Evolutionary conservation across 306 rosid species (phyloP), one percentile per base, ranked within the genome.

Genomic region (peach (Prunus persica)): DNA sequence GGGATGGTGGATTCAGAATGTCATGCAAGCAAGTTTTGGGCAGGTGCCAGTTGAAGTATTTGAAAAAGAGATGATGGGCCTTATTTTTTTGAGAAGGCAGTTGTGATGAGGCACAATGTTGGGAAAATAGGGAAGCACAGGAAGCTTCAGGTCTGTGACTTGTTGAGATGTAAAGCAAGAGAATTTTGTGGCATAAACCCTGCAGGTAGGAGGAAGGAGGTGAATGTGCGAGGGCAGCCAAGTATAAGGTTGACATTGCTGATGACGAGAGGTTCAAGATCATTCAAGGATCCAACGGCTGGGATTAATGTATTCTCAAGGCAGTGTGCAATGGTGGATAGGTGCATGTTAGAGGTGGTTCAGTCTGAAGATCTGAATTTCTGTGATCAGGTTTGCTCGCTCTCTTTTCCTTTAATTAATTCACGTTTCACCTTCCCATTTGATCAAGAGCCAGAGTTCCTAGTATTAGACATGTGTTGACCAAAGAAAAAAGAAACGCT

Each of bases 31-130:
- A 18, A 71, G n/a, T 66, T 75, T 47, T 2, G 73, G 86, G 19
- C 68, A 78, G 61, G 67, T 78, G 18, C 34, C 52, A 0, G 32
- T 75, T 13, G 83, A 81, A 68, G 64, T 14, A n/a, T 25, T 77
- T 8, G 55, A 13, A 25, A 49, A 47, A 27, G 74, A 68, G 82
- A 57, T 30, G 41, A 45, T 10, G 69, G 72, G 18, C 77, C 85
- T 11, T 50, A 74, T 7, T 78, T 86, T 65, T 81, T 84, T 8
- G 79, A 81, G 56, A 75, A 75, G 79, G 88, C 79, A 12, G 65
- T 84, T 2, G 83, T 81, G 52, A 78, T 75, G 86, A 81, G 85
- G 68, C 85, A 84, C 34, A 81, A 78, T 72, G 58, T 27, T 65
- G 83, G 85, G 66, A 20, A 45, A 5, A 81, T 78, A 79, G 76